phyloP scores from a whole-genome alignment of 1,139 yeast species.

The Taphrina betulina region DNA sequence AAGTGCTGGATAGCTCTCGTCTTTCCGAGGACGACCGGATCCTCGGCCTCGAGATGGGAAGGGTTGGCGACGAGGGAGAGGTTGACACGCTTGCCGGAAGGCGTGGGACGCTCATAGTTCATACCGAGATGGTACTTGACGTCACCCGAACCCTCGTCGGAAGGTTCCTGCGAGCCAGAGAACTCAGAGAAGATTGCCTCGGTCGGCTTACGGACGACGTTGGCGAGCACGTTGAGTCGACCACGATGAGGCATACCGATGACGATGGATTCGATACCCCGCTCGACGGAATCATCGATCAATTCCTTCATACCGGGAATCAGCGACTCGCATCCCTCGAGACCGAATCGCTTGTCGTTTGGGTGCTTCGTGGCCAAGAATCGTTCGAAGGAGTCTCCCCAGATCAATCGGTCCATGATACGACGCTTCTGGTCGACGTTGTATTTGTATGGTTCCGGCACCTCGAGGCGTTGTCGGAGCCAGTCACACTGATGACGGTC shows the following conservation, averaged over 20 bases:
- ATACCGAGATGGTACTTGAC: constrained; percentile 99
- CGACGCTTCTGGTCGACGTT: constrained; percentile 90
- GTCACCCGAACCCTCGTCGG: constrained; percentile 90
- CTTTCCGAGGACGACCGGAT: constrained; percentile 97
- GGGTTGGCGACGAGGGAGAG: constrained; percentile 97
- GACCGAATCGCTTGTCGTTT: constrained; percentile 96
- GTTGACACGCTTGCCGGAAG: constrained; percentile 95
- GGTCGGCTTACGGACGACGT: constrained; percentile 97
- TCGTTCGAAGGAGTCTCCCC: constrained; percentile 92
- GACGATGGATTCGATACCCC: constrained; percentile 91
- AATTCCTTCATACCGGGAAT: constrained; percentile 96
- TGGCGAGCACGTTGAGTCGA: constrained; percentile 93
- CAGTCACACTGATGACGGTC: constrained; percentile 95
- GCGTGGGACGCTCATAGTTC: constrained; percentile 98
- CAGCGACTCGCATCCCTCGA: constrained; percentile 96
- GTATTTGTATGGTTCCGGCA: constrained; percentile 82
- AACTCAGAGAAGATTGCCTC: constrained; percentile 97
- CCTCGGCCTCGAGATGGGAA: constrained; percentile 98
- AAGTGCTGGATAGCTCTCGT: constrained; percentile 94
- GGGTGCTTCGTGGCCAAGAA: constrained; percentile 95
- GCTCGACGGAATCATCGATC: constrained; percentile 89
- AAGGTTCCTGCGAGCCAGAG: constrained; percentile 80
- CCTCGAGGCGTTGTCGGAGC: constrained; percentile 95
- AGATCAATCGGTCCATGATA: constrained; percentile 90
- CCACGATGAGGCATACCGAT: constrained; percentile 99